These are phyloP conservation scores for Rhizophagus clarus DNA, from an alignment of 192 early-diverging fungal genomes.

Conservation along the genomic window DNA sequence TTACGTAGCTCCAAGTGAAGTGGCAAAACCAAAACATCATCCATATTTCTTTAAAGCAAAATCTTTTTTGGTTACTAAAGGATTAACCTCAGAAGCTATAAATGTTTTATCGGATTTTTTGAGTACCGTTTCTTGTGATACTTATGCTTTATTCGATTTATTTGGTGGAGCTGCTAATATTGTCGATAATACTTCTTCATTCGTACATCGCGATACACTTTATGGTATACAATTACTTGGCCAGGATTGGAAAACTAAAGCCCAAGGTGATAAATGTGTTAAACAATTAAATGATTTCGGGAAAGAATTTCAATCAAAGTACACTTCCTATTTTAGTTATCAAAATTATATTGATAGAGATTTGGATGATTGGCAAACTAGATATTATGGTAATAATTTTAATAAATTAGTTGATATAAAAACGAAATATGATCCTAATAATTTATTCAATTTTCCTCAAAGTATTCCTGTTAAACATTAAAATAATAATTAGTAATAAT, in stretches of 20 bases:
- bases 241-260: neutral
- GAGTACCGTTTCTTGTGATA: neutral
- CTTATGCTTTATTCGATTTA: neutral
- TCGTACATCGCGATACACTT: constrained; percentile 22
- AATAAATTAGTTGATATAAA: constrained; percentile 28
- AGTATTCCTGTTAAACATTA: constrained; percentile 15
- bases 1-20: neutral
- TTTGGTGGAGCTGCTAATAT: constrained; percentile 8
- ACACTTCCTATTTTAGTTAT: constrained; percentile 24
- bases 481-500: too few relatives aligned
- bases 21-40: neutral
- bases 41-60: constrained; percentile 1
- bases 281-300: constrained; percentile 12
- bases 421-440: constrained; percentile 29
- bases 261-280: constrained; percentile 15
- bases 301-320: constrained; percentile 28
- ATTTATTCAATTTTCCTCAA: constrained; percentile 36
- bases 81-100: neutral
- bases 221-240: constrained; percentile 21
- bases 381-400: constrained; percentile 35
- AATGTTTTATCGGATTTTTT: neutral
- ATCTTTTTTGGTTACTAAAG: neutral
- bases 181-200: constrained; percentile 1
- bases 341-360: constrained; percentile 38
- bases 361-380: constrained; percentile 20